A percentile compares a stretch with the other conserved stretches of the same genome.
Conservation (phyloP, 177 flowering plant species). For the Vitis hybrid region DNA sequence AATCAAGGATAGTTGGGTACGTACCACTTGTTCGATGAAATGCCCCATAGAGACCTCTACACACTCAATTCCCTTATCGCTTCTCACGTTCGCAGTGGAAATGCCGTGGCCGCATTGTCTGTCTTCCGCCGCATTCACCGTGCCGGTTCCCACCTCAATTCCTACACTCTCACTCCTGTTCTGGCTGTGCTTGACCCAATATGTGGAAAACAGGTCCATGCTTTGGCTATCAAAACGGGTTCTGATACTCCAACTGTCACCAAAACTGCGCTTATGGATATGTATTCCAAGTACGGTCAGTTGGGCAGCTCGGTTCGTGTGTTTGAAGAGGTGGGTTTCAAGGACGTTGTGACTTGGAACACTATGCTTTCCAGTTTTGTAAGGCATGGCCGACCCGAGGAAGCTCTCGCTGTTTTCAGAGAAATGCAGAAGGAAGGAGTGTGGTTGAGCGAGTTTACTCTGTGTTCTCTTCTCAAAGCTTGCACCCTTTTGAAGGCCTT, state of each 20-base stretch:
- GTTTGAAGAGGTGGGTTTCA: slow-evolving; percentile 35
- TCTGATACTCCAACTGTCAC: slow-evolving; percentile 26
- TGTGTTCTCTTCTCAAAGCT: slow-evolving; percentile 53
- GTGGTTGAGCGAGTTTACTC: slow-evolving; percentile 41
- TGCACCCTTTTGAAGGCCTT: slow-evolving; percentile 38
- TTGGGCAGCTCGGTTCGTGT: slow-evolving; percentile 30
- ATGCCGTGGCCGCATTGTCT: slow-evolving; percentile 32
- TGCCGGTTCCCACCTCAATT: slow-evolving; percentile 15
- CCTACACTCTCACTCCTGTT: slow-evolving; percentile 47
- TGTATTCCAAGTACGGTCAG: slow-evolving; percentile 46
- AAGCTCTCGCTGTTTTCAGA: slow-evolving; percentile 33
- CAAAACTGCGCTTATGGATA: slow-evolving; percentile 48
- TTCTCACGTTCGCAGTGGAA: slow-evolving; percentile 22
- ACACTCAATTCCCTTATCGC: slow-evolving; percentile 41
- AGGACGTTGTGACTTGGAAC: slow-evolving; percentile 59
- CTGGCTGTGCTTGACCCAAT: slow-evolving; percentile 21
- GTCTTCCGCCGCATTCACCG: slow-evolving; percentile 31
- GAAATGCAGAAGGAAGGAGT: slow-evolving; percentile 32
- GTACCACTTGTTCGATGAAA: slow-evolving; percentile 27
- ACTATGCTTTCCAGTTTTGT: slow-evolving; percentile 44
- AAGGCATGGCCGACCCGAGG: slow-evolving; percentile 24
- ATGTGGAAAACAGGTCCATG: slow-evolving; percentile 43
- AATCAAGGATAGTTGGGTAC: background rate
- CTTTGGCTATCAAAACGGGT: slow-evolving; percentile 37
- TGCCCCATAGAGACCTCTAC: slow-evolving; percentile 18